Percentiles rank a stretch among this genome's conserved stretches.
Evolutionary conservation across 495 filamentous ascomycete genomes (phyloP).

Genomic region (Lepraria neglecta): DNA sequence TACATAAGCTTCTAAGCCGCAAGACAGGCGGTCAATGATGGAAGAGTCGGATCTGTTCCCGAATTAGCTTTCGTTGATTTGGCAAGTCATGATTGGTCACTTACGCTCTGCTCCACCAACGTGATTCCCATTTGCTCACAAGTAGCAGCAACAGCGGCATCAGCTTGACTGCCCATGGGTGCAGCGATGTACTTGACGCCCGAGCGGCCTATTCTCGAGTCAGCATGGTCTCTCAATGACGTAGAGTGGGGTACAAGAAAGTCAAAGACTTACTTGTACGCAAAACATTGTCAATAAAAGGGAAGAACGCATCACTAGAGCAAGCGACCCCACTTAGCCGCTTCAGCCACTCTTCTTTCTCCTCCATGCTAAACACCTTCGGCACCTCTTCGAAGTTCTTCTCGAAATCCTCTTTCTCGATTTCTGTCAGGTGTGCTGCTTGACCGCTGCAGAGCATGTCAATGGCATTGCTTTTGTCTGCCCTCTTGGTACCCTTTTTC

Average conservation of each 20-base stretch:
- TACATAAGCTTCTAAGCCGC: background rate
- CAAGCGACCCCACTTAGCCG: conserved; percentile 77
- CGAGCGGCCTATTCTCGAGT: conserved; percentile 43
- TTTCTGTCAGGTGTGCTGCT: background rate
- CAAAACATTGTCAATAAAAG: conserved; percentile 97
- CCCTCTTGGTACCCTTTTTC: conserved; percentile 93
- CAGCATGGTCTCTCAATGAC: background rate
- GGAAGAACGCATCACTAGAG: conserved; percentile 96
- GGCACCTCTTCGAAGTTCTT: conserved; percentile 90
- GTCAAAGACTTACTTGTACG: conserved; percentile 45
- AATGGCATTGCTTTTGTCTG: conserved; percentile 79
- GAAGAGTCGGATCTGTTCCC: conserved; percentile 4
- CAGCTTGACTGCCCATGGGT: conserved; percentile 89
- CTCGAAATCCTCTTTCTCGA: conserved; percentile 79
- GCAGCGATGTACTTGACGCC: conserved; percentile 95
- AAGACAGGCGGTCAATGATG: background rate
- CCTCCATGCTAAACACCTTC: conserved; percentile 68
- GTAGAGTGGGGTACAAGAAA: background rate
- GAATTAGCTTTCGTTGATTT: background rate
- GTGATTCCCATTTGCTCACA: conserved; percentile 86
- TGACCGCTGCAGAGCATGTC: conserved; percentile 14
- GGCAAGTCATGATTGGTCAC: background rate
- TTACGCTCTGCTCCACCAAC: conserved; percentile 79
- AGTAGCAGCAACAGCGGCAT: conserved; percentile 79
- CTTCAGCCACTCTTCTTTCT: conserved; percentile 74